Evolutionary conservation across 768 basidiomycete genomes (phyloP), one percentile per base, ranked within the genome.

Genomic region (Cystobasidiopsis lactophilus): DNA sequence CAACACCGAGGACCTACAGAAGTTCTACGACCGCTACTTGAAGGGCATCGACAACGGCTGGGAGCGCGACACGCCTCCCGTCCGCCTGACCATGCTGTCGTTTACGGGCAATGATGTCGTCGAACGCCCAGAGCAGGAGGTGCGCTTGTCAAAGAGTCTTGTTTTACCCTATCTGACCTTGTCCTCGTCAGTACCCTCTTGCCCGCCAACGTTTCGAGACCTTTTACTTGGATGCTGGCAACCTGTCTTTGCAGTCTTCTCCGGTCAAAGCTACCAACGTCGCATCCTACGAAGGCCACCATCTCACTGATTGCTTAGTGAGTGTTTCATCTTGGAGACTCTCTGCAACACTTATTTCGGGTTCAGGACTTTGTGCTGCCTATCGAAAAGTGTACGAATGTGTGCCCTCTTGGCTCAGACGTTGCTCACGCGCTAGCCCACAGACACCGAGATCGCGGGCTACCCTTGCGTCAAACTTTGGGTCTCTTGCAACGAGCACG

Each of bases 11-110:
- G 59, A 60, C 29, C 40, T 60, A 26, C 40, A 35, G 27, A 45
- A 39, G 11, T 60, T 60, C 52, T 60, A 52, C 38, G 57, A 57
- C 50, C 52, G 47, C 21, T 57, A 57, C 56, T 38, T 55, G 19
- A 46, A 40, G 27, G 54, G 50, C 41, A 51, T 58, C 39, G 40
- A 58, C 9, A 60, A 60, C 53, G 56, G 33, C 33, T 60, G 51
- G n/a, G 50, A 51, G 38, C 38, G 37, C 38, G 40, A 57, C 13
- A 60, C 59, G 19, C 57, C 59, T 2, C 53, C 50, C 33, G 49
- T 57, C 19, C 57, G 59, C n/a, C 52, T 52, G 35, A 40, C 54
- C 1, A 45, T 55, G 13, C 52, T 60, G 11, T 51, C 45, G 5
- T 57, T 57, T 23, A 55, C 50, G 26, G 53, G 52, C 35, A 51